Evolutionary conservation across 768 basidiomycete species (phyloP).

Genomic region (Tricholoma terreum): DNA sequence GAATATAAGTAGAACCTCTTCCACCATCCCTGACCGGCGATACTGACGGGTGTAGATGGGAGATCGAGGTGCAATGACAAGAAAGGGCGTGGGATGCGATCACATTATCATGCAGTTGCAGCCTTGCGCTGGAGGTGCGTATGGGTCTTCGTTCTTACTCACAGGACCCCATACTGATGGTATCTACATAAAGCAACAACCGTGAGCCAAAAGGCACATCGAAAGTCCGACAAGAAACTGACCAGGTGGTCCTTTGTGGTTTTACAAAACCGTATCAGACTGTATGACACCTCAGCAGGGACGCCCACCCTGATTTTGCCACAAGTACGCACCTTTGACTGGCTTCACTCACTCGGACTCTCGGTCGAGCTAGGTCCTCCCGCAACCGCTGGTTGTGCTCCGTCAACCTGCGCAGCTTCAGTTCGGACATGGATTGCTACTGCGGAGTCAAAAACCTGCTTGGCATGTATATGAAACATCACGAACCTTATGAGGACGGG

Average conservation of each 20-base stretch:
- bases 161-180: conserved; percentile 95
- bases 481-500: conserved; percentile 67
- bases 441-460: conserved; percentile 3
- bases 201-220: not conserved
- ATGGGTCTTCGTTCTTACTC: conserved; percentile 88
- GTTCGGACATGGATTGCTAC: conserved; percentile 94
- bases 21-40: not conserved
- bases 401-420: conserved; percentile 88
- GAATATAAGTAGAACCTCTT: conserved; percentile 4
- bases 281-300: conserved; percentile 28
- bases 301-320: not conserved
- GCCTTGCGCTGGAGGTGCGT: conserved; percentile 75
- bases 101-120: conserved; percentile 75
- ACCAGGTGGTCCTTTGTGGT: conserved; percentile 89
- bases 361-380: conserved; percentile 87
- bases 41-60: not conserved
- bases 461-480: conserved; percentile 7
- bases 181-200: conserved; percentile 43
- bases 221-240: conserved; percentile 28
- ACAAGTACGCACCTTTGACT: conserved; percentile 64
- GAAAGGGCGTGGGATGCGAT: conserved; percentile 18
- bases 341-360: conserved; percentile 90
- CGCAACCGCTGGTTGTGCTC: conserved; percentile 91
- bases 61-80: not conserved
- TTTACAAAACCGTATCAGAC: conserved; percentile 92